Conservation (phyloP, 305 asterid species). For the Nicotiana rustica region DNA sequence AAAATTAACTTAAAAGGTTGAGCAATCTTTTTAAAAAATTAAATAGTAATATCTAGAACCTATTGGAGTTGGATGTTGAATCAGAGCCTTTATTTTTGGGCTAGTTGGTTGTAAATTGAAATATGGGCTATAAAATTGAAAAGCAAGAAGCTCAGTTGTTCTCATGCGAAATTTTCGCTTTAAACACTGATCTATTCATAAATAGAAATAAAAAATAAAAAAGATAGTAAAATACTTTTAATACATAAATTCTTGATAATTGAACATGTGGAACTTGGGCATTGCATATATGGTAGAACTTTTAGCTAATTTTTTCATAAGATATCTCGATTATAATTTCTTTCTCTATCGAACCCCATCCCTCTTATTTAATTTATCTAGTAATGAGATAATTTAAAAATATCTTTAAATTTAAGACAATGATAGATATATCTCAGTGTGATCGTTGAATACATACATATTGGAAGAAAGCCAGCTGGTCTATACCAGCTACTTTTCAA, state of each 20-base stretch:
- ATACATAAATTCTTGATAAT: background rate
- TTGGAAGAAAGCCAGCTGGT: constrained; percentile 6
- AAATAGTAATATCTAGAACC: too few relatives aligned
- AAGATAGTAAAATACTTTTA: background rate
- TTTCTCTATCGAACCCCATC: background rate
- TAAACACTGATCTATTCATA: background rate
- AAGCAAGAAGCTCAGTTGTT: too few relatives aligned
- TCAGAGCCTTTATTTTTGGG: too few relatives aligned
- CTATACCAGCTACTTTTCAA: background rate
- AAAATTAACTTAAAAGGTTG: too few relatives aligned
- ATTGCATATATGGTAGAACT: background rate
- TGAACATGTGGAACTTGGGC: background rate
- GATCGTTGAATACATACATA: background rate
- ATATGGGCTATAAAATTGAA: too few relatives aligned
- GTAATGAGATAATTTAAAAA: background rate
- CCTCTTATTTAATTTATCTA: background rate
- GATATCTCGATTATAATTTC: background rate
- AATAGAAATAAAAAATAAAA: too few relatives aligned
- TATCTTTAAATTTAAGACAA: background rate
- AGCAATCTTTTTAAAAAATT: too few relatives aligned
- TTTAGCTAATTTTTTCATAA: background rate
- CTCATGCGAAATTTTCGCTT: too few relatives aligned
- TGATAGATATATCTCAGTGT: background rate
- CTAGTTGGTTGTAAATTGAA: too few relatives aligned
- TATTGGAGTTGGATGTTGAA: too few relatives aligned